phyloP scores from a whole-genome alignment of 768 basidiomycete species.

The Boletus reticuloceps region DNA sequence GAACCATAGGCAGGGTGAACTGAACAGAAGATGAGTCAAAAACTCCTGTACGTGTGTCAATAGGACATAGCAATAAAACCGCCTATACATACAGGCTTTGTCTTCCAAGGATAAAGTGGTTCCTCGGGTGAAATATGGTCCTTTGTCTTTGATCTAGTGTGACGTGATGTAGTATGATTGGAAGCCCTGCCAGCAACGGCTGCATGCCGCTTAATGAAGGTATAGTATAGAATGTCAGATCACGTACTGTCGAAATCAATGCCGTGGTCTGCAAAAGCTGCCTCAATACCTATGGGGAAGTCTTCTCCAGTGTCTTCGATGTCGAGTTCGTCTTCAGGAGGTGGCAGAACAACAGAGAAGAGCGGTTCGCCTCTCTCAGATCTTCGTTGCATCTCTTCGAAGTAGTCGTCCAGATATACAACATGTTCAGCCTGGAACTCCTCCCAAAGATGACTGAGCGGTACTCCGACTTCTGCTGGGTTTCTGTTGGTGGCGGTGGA shows the following conservation, averaged over 20 bases:
- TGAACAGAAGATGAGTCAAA: slow-evolving; percentile 31
- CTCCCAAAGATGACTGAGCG: slow-evolving; percentile 4
- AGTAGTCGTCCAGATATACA: slow-evolving; percentile 2
- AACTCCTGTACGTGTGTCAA: no score
- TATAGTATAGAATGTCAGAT: no score
- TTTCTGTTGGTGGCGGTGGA: no score
- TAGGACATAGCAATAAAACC: no score
- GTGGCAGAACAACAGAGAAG: neutral
- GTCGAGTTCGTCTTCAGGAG: slow-evolving; percentile 6
- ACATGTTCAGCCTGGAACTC: slow-evolving; percentile 4
- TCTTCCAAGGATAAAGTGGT: slow-evolving; percentile 8
- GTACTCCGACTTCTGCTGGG: neutral
- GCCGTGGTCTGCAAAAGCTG: neutral
- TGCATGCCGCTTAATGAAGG: neutral
- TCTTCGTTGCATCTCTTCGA: slow-evolving; percentile 6
- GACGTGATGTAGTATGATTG: no score
- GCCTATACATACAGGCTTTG: neutral
- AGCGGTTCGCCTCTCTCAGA: neutral
- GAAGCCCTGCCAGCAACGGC: neutral
- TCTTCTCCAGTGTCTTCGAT: no score
- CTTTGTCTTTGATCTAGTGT: no score
- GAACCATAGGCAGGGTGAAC: slow-evolving; percentile 30
- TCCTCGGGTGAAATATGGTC: neutral
- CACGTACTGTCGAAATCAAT: slow-evolving; percentile 1
- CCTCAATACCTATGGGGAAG: no score